Evolutionary conservation across 192 early-diverging fungal species (phyloP).

Genomic region (Haplosporangium gracile): DNA sequence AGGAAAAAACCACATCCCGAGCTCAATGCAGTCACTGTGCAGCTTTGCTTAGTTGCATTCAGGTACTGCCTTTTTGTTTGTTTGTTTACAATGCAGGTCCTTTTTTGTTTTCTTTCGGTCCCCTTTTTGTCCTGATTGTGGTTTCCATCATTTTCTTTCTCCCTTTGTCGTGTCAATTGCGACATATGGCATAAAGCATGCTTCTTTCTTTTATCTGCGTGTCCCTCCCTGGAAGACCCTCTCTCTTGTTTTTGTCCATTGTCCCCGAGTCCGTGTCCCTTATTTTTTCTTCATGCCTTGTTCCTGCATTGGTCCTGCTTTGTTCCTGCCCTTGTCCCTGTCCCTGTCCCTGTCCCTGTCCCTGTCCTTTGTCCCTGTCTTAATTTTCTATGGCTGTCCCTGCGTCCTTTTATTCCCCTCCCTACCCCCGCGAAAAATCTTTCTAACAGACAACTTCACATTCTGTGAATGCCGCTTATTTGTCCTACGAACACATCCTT

Average conservation of each 20-base stretch:
- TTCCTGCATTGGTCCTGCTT: neutral
- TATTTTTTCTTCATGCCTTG: no score
- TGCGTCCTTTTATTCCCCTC: neutral
- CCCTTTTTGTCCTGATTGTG: neutral
- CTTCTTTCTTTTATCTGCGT: neutral
- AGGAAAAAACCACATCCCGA: neutral
- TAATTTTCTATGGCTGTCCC: neutral
- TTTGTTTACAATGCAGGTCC: neutral
- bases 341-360: neutral
- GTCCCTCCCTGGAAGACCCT: neutral
- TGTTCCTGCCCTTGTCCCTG: neutral
- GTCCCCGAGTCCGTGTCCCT: no score
- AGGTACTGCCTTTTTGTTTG: neutral
- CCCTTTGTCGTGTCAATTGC: no score
- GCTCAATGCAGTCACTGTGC: neutral
- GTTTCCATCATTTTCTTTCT: no score
- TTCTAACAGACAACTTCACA: no score
- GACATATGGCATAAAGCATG: neutral
- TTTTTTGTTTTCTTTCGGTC: neutral
- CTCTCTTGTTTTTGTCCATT: neutral
- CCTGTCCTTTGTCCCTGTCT: neutral
- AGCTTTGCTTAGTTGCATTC: neutral
- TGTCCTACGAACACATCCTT: no score
- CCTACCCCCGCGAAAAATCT: no score
- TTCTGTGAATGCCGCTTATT: no score